phyloP scores from a whole-genome alignment of 2,329 filamentous ascomycete species.

The Shiraia sp. region DNA sequence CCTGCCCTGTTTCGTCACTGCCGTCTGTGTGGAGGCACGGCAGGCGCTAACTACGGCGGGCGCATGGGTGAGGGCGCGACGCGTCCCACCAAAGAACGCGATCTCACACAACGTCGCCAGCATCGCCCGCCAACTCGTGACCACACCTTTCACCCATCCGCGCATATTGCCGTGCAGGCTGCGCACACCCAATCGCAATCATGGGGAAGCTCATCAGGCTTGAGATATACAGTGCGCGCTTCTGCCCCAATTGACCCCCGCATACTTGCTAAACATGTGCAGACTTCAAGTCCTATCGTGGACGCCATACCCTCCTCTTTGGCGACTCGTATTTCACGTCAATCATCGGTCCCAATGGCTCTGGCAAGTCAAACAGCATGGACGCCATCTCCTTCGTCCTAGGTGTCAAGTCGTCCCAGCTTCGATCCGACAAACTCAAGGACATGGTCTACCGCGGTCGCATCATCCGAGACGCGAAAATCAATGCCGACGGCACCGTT shows the following conservation, averaged over 20 bases:
- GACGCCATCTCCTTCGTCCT: slow-evolving; percentile 99
- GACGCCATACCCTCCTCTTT: slow-evolving; percentile 90
- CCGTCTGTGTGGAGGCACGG: slow-evolving; percentile 1
- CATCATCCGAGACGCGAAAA: slow-evolving; percentile 87
- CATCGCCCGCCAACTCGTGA: slow-evolving; percentile 6
- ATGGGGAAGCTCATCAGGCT: slow-evolving; percentile 98
- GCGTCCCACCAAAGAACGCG: slow-evolving; percentile 15
- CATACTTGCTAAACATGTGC: slow-evolving; percentile 14
- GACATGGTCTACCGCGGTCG: slow-evolving; percentile 96
- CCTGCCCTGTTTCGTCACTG: slow-evolving; percentile 27
- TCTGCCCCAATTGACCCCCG: slow-evolving; percentile 11
- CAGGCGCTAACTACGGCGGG: slow-evolving; percentile 28
- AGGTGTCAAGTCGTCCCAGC: slow-evolving; percentile 97
- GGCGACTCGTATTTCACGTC: slow-evolving; percentile 99
- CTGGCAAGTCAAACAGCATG: slow-evolving; percentile 99
- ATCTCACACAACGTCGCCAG: slow-evolving; percentile 9
- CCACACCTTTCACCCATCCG: slow-evolving; percentile 3
- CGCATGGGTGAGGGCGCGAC: slow-evolving; percentile 10
- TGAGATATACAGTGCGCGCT: slow-evolving; percentile 80
- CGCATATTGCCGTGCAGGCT: slow-evolving; percentile 9
- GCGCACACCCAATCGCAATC: slow-evolving; percentile 20
- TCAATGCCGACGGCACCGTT: slow-evolving; percentile 87
- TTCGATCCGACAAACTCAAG: slow-evolving; percentile 89
- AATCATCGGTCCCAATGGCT: slow-evolving; percentile 99
- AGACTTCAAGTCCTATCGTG: slow-evolving; percentile 99